Conservation (phyloP, 2,329 filamentous ascomycete genomes). For the Colletotrichum echinochloae region DNA sequence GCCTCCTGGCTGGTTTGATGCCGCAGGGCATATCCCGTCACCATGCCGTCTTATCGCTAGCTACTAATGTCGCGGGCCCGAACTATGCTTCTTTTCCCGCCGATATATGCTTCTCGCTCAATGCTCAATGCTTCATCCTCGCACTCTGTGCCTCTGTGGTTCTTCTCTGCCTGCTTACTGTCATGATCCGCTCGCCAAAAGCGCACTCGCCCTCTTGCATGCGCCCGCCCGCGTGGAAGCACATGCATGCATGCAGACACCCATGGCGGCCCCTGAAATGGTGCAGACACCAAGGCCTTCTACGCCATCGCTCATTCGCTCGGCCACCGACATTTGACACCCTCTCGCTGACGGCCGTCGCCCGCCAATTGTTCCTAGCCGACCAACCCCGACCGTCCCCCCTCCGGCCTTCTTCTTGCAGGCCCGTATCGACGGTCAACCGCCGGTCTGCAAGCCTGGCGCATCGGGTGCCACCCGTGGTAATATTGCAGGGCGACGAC, state of each 20-base stretch:
- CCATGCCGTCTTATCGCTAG: background rate
- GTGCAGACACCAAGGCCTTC: constrained; percentile 25
- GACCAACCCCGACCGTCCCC: background rate
- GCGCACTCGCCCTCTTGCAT: background rate
- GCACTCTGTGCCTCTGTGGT: background rate
- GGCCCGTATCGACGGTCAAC: background rate
- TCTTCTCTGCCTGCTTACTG: background rate
- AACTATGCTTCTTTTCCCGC: background rate
- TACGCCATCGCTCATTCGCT: constrained; percentile 21
- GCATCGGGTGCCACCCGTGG: background rate
- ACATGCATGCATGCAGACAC: constrained; percentile 16
- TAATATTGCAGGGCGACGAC: constrained; percentile 28
- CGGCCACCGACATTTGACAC: background rate
- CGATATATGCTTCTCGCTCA: background rate
- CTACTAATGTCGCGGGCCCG: background rate
- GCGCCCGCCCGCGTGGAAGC: constrained; percentile 31
- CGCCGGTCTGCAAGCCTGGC: background rate
- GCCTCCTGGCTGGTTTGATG: background rate
- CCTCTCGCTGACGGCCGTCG: constrained; percentile 15
- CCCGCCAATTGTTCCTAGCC: background rate
- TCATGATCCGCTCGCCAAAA: background rate
- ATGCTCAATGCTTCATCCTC: background rate
- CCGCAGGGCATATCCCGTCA: background rate
- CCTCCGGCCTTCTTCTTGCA: constrained; percentile 1
- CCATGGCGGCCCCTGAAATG: constrained; percentile 32